Evolutionary conservation across 345 rosid genomes (phyloP).

Genomic region (Lagerstroemia speciosa): DNA sequence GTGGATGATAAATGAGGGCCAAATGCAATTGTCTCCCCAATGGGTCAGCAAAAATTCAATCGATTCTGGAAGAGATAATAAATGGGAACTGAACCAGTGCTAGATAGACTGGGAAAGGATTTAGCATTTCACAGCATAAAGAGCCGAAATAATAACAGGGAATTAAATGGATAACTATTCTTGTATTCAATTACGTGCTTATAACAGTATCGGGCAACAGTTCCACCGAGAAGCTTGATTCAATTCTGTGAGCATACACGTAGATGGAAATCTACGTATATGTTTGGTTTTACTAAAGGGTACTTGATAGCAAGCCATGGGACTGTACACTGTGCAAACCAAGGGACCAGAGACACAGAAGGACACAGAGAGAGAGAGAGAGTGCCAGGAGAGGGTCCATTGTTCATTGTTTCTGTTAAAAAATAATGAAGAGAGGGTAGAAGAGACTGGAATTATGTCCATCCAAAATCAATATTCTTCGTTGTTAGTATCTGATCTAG

Average conservation of each 20-base stretch:
- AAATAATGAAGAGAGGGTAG: too few species aligned
- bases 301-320: not conserved
- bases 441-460: too few species aligned
- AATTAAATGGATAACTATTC: slow-evolving; percentile 6
- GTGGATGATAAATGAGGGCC: slow-evolving; percentile 1
- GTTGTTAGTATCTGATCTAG: too few species aligned
- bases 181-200: not conserved
- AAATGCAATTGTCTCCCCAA: not conserved
- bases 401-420: not conserved
- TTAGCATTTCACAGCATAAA: not conserved
- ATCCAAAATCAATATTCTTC: too few species aligned
- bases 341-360: not conserved
- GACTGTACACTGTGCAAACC: not conserved
- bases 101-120: too few species aligned
- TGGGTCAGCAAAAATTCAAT: not conserved
- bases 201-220: not conserved
- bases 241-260: not conserved
- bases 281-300: not conserved
- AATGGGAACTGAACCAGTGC: not conserved
- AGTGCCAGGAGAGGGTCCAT: not conserved
- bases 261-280: not conserved
- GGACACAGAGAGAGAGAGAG: not conserved
- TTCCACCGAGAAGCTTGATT: too few species aligned
- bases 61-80: not conserved
- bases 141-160: slow-evolving; percentile 9